Base-by-base conservation (phyloP, 176 grass and related monocot species). In the Luzula sylvatica region DNA sequence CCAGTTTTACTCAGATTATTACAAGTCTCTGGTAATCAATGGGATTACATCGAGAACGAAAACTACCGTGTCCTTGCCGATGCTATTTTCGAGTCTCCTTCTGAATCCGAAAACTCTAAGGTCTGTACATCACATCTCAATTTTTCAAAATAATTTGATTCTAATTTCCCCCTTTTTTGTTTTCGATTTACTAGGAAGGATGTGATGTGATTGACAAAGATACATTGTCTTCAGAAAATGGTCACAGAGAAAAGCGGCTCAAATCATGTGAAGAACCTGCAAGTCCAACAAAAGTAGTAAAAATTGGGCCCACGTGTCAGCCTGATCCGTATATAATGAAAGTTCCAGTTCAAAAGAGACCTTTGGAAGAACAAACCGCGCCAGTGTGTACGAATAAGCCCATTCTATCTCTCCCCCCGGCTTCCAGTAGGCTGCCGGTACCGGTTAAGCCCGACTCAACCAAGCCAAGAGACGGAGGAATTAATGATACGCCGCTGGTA, bases 1-100 rank as follows among this genome's bases (percentile, higher is more conserved):
- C 73, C 17, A 13, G 80, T 58, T 20, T 35, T 95, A 43, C 57
- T 66, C 23, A 50, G 66, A 3, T 73, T 95, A 42, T 56, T 88
- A 17, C 9, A 26, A 21, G 40, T 61, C 52, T 95, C 52, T 29
- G 73, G 75, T 2, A 25, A 70, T 46, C 80, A 78, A 2, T 95
- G 89, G 89, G 89, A 78, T 21, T 39, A 76, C 71, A 88, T 95
- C 53, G 89, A 95, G 74, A 83, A 79, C 9, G 89, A 95, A 52
- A 70, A 60, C 42, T 95, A 75, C 26, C 50, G 9, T 0, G 50
- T 38, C 52, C 71, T 95, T 54, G 77, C 58, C 14, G 70, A 88
- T 68, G 70, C 73, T 44, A 43, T 88, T 50, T 46, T 81, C 68
- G 61, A 72, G 4, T 4, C 35, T 38, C 42, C 66, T n/a, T n/a